phyloP scores from a whole-genome alignment of 78 protist species.

The Dictyostelium capitatum region DNA sequence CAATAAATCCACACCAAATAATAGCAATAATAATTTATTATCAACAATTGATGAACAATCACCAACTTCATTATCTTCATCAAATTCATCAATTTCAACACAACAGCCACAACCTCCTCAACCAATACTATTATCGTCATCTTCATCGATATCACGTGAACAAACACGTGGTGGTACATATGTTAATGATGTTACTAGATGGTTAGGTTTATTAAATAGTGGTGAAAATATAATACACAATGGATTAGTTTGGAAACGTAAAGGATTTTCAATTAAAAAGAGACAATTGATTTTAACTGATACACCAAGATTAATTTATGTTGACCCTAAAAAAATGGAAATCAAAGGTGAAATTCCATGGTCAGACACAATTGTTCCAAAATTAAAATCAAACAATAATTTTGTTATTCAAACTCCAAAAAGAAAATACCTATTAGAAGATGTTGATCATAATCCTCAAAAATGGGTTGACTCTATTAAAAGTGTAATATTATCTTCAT shows the following conservation, averaged over 20 bases:
- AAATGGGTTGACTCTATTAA: constrained; percentile 82
- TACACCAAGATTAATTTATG: constrained; percentile 86
- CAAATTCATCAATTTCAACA: neutral
- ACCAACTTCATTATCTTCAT: neutral
- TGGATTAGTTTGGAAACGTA: constrained; percentile 84
- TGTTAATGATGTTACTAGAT: constrained; percentile 15
- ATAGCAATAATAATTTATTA: neutral
- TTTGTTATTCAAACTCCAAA: constrained; percentile 84
- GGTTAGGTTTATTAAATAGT: constrained; percentile 61
- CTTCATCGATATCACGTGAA: neutral
- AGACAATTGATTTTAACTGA: constrained; percentile 86
- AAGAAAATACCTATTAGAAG: constrained; percentile 80
- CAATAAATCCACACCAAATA: neutral
- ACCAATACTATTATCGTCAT: neutral
- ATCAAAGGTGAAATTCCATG: constrained; percentile 83
- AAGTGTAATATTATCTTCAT: neutral
- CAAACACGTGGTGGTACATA: constrained; percentile 9
- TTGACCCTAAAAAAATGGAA: constrained; percentile 85
- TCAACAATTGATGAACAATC: neutral
- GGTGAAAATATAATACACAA: constrained; percentile 77
- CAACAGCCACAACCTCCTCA: neutral
- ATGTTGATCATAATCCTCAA: constrained; percentile 74
- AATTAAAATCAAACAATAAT: constrained; percentile 32
- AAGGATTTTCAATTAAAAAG: constrained; percentile 77
- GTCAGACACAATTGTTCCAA: constrained; percentile 47